A percentile compares a stretch with the other conserved stretches of the same genome.
phyloP scores from a whole-genome alignment of 139 green algal genomes.

The Picochlorum sp. region DNA sequence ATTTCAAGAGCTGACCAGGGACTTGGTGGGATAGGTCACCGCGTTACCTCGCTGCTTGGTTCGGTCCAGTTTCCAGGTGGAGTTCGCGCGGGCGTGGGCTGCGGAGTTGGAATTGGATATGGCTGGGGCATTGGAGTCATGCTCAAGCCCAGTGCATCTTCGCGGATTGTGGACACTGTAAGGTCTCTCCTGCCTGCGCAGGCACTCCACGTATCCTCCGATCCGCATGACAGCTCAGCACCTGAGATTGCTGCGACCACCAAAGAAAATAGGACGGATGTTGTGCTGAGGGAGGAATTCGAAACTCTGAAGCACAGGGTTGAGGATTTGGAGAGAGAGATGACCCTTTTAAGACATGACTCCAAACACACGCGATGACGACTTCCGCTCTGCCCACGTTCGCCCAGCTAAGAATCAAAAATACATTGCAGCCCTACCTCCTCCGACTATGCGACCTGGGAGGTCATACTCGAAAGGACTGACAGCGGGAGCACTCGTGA shows the following conservation, averaged over 20 bases:
- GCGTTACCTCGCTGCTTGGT: background rate
- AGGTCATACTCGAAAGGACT: background rate
- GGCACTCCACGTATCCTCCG: too few species aligned
- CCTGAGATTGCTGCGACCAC: too few species aligned
- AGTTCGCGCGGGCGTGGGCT: constrained; percentile 12
- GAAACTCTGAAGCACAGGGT: too few species aligned
- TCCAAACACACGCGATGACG: too few species aligned
- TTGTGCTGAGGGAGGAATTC: too few species aligned
- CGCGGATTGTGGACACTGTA: background rate
- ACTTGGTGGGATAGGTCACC: background rate
- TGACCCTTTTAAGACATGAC: too few species aligned
- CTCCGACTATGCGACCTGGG: background rate
- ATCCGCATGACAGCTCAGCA: too few species aligned
- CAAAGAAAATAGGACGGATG: too few species aligned
- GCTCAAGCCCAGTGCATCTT: constrained; percentile 8
- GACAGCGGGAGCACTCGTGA: constrained; percentile 6
- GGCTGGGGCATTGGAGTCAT: constrained; percentile 22
- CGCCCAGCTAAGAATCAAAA: too few species aligned
- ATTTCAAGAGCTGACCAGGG: constrained; percentile 9
- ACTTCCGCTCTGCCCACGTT: too few species aligned
- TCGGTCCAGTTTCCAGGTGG: constrained; percentile 7
- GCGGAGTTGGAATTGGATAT: constrained; percentile 19
- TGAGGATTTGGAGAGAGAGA: too few species aligned
- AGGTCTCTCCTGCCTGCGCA: background rate
- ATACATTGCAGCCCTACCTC: too few species aligned